Evolutionary conservation across 768 basidiomycete genomes (phyloP), one percentile per base, ranked within the genome.

Genomic region (Tylopilus balloui): DNA sequence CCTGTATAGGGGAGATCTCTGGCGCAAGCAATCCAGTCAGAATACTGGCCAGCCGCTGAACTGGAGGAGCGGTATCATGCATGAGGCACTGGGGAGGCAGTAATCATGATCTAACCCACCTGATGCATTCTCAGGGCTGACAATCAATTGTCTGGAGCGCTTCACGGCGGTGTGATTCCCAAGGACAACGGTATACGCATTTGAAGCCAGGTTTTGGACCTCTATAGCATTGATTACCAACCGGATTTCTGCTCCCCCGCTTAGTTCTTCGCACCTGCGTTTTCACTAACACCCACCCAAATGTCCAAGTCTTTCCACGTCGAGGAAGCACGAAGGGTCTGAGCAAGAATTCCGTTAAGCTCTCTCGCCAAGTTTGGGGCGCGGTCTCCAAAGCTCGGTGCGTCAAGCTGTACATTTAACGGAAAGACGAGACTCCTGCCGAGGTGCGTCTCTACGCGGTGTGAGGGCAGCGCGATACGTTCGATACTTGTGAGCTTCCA

Each of bases 401-500:
- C 49, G 37, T 73, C 71, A 47, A 83, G 64, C 28, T 60, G 67
- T 42, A 83, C 64, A 12, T 57, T 36, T 25, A 70, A 42, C 9
- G 81, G 79, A 43, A 83, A 71, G 19, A 58, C 48, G 19, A 80
- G 70, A 32, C 68, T 63, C 50, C 70, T 73, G 40, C 69, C 65
- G 36, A 78, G 71, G 57, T 83, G 75, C 6, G 75, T 72, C 34
- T 66, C 65, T 28, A 93, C 83, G 19, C 79, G 77, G 36, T 69
- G 66, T 8, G 75, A 70, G 1, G 94, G 91, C 12, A 96, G 71
- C 0, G 84, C 72, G 14, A 88, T 74, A 23, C 94, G 80, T 61
- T 93, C 79, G 24, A 98, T 95, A 54, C 88, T 88, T 5, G 96
- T 98, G 23, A 88, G 84, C 43, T 74, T 76, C 92, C 92, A 97